Base-by-base conservation (phyloP, 2,329 filamentous ascomycete species). In the Conoideocrella luteorostrata region DNA sequence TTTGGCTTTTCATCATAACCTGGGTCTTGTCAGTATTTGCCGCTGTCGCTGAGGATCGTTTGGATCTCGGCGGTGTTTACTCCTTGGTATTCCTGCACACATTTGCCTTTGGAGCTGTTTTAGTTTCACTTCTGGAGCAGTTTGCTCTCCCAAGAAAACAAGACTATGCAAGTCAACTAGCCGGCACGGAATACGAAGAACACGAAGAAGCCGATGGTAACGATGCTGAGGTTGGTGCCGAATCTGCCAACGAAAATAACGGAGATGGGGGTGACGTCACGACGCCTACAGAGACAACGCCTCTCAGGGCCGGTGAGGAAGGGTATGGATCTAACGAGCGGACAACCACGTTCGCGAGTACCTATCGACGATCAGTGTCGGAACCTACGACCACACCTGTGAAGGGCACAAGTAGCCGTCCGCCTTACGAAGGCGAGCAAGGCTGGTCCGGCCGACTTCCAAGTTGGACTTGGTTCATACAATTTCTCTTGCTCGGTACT, bases 401-500 rank as follows among this genome's bases (percentile, higher is more conserved):
- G 24, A 20, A 50, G 41, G 51, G 42, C 18, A 45, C 52, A 36
- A 49, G 58, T 45, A 46, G 48, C 50, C 26, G 55, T 47, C 54
- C 67, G 43, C 65, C 72, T 1, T 89, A 83, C 57, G 77, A 77
- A 11, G 69, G 78, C 42, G 93, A 97, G 59, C 93, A 97, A 62
- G 68, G 75, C 12, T 98, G 93, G 93, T 95, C 88, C 41, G 77
- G 77, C 4, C 75, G 75, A 29, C 68, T 97, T 43, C 88, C 88
- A 1, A 78, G 75, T 35, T 96, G 86, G 85, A 82, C 86, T 15
- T 98, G 93, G 93, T 64, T 93, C 33, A 54, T 95, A 15, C 90
- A 98, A 56, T 84, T 96, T 51, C 68, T 97, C 4, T 59, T 96
- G 13, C 68, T 94, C 9, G 86, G 80, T 0, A 89, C 90, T 0